Conservation (phyloP, 2,329 filamentous ascomycete genomes). For the Cladosporium sp. region DNA sequence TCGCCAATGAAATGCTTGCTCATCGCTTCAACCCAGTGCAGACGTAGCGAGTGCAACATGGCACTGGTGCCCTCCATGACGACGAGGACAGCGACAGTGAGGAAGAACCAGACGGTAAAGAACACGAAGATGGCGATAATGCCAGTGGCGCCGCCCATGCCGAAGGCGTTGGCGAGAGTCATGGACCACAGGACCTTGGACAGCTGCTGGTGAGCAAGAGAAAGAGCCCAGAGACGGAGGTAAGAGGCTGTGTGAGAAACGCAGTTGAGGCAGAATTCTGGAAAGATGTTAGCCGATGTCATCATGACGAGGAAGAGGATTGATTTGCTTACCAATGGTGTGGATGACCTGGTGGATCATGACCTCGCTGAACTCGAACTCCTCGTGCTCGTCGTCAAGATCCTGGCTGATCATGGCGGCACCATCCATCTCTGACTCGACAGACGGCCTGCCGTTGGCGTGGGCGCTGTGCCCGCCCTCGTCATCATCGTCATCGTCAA, state of each 20-base stretch:
- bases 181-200: conserved; percentile 94
- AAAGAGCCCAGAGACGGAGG: conserved; percentile 95
- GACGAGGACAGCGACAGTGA: conserved; percentile 74
- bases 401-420: conserved; percentile 86
- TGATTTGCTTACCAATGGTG: conserved; percentile 71
- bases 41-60: conserved; percentile 85
- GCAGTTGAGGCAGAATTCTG: conserved; percentile 95
- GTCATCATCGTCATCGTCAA: conserved; percentile 76
- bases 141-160: conserved; percentile 53
- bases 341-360: conserved; percentile 99
- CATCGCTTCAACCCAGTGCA: conserved; percentile 97
- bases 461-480: conserved; percentile 49
- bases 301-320: not conserved
- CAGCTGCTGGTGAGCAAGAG: conserved; percentile 94
- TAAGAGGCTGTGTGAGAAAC: conserved; percentile 98
- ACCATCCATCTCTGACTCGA: conserved; percentile 67
- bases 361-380: conserved; percentile 93
- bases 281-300: conserved; percentile 26
- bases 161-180: conserved; percentile 77
- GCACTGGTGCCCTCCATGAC: conserved; percentile 95
- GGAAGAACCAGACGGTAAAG: conserved; percentile 85
- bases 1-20: conserved; percentile 94
- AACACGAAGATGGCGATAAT: conserved; percentile 74
- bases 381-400: conserved; percentile 70
- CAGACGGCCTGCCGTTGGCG: conserved; percentile 59